These are phyloP conservation scores for Carex sylvatica DNA, from an alignment of 202 grass and related monocot genomes.

Conservation along the genomic window DNA sequence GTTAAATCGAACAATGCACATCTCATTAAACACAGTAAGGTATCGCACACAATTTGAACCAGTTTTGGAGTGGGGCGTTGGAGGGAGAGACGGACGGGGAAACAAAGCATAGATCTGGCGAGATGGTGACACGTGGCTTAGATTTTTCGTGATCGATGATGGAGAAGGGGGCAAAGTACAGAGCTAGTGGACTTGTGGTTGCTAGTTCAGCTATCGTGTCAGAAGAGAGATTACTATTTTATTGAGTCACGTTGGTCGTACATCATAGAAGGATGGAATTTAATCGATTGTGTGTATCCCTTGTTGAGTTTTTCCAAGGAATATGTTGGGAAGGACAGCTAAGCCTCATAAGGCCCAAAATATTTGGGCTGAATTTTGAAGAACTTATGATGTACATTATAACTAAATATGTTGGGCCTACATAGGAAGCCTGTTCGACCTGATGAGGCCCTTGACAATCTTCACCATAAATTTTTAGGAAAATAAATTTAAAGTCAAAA, in stretches of 20 bases:
- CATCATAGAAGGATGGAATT: conserved; percentile 15
- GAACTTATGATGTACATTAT: neutral
- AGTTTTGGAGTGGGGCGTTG: neutral
- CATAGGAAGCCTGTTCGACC: neutral
- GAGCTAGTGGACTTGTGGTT: conserved; percentile 11
- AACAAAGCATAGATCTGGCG: neutral
- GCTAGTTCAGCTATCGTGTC: neutral
- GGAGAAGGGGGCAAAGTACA: neutral
- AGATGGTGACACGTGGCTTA: conserved; percentile 3
- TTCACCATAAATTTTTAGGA: too few relatives aligned
- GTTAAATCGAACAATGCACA: too few relatives aligned
- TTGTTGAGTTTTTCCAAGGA: neutral
- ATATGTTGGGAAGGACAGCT: neutral
- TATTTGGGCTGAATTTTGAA: conserved; percentile 19
- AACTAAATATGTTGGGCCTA: neutral
- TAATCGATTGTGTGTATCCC: neutral
- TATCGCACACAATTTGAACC: too few relatives aligned
- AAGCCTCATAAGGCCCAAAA: neutral
- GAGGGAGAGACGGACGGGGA: neutral
- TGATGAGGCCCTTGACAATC: neutral
- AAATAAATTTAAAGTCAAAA: too few relatives aligned
- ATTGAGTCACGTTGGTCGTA: conserved; percentile 16
- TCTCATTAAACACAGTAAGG: too few relatives aligned
- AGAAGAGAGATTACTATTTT: conserved; percentile 13
- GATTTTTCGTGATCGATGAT: conserved; percentile 3